Base-by-base conservation (phyloP, 257 asterid species). In the Agastache rugosa region DNA sequence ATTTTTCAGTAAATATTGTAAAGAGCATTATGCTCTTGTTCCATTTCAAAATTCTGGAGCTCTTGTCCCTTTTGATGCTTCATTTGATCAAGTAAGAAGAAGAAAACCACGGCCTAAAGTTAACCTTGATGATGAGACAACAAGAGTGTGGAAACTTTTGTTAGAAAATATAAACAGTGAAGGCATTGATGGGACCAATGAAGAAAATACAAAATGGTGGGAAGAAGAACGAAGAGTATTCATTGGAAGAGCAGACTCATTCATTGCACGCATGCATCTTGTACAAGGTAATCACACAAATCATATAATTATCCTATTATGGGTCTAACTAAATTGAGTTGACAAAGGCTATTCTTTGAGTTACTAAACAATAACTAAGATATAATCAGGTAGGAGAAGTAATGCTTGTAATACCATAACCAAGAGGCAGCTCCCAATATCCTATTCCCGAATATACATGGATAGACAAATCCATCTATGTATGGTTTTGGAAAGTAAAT, bases 251-350 rank as follows among this genome's bases (percentile, higher is more conserved):
- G 88, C 92, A 45, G 83, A 81, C 67, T 87, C 96, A 22, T 89
- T 89, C 77, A 87, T 89, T 70, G 90, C 90, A 41, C 90, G 91
- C 74, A 89, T 89, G 96, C 93, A 87, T 80, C 90, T 87, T 62
- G 86, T 87, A 64, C 96, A 87, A 89, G 96, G 93, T 89, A 86
- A 66, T 74, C 73, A 17, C 47, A 37, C 59, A 41, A 41, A 29
- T 63, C 63, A 69, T 77, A 42, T 41, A 37, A 47, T 67, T 63
- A 25, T 50, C 71, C 9, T 23, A 56, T 63, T 17, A 68, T 59
- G 44, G 41, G 20, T 61, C 73, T 70, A 16, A 63, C 48, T n/a
- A 67, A 58, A 72, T 25, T 27, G 51, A 47, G 54, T 61, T 45
- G 63, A 19, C 69, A 55, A 66, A 47, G 34, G 65, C 61, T 19